A percentile compares a stretch with the other conserved stretches of the same genome.
These are phyloP conservation scores for Paracoccidioides lutzii DNA, from an alignment of 2,329 filamentous ascomycete genomes.

Conservation along the genomic window DNA sequence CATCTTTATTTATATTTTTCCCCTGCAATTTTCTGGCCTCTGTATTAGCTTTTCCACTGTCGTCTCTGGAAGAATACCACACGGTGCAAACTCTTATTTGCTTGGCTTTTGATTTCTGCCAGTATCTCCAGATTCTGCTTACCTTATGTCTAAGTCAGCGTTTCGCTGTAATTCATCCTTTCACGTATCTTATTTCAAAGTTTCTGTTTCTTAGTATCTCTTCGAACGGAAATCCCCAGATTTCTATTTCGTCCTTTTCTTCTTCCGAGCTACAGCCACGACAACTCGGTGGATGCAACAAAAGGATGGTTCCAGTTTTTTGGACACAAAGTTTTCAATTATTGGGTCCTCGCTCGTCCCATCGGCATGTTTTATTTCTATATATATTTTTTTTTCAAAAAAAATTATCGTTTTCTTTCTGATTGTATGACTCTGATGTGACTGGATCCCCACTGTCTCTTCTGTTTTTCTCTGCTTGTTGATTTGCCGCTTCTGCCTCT, in stretches of 20 bases:
- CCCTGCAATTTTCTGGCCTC: not conserved
- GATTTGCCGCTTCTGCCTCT: not conserved
- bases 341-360: too few species aligned
- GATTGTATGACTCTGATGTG: too few species aligned
- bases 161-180: not conserved
- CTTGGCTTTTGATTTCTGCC: not conserved
- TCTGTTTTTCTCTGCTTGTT: not conserved
- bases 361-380: too few species aligned
- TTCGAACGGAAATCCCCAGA: not conserved
- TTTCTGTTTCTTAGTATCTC: not conserved
- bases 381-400: too few species aligned
- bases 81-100: not conserved
- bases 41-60: not conserved
- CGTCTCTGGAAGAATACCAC: not conserved
- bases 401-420: too few species aligned
- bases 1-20: not conserved
- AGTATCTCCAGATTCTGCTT: not conserved
- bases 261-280: not conserved
- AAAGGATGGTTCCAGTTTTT: too few species aligned
- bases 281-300: too few species aligned
- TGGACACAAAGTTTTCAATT: too few species aligned
- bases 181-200: not conserved
- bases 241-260: not conserved
- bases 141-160: not conserved
- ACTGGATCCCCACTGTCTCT: not conserved